Evolutionary conservation across 345 rosid genomes (phyloP).

Genomic region (Pugionium dolabratum): DNA sequence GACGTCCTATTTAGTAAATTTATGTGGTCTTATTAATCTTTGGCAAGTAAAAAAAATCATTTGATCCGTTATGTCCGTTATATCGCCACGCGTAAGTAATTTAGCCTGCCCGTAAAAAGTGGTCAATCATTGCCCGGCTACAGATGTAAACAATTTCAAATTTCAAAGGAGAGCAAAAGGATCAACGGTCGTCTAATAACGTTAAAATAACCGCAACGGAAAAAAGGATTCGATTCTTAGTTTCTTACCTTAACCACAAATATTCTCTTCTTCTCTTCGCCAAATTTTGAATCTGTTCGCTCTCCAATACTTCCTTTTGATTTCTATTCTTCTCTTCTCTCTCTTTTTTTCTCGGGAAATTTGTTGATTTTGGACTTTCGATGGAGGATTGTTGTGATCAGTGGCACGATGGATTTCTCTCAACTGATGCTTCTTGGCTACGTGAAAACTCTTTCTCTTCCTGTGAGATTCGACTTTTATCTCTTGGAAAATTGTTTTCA

Average conservation of each 20-base stretch:
- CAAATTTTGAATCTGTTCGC: slow-evolving; percentile 22
- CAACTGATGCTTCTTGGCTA: slow-evolving; percentile 48
- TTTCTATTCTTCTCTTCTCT: not conserved
- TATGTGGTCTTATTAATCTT: no score
- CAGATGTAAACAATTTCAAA: slow-evolving; percentile 41
- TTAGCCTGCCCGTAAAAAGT: slow-evolving; percentile 23
- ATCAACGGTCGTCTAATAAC: slow-evolving; percentile 42
- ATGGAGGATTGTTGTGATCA: slow-evolving; percentile 44
- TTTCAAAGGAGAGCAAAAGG: slow-evolving; percentile 27
- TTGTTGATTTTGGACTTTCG: not conserved
- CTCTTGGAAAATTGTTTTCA: not conserved
- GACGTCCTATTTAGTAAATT: no score
- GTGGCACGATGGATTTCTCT: slow-evolving; percentile 55
- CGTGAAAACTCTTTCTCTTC: slow-evolving; percentile 33
- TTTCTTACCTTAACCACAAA: slow-evolving; percentile 23
- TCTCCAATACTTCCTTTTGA: not conserved
- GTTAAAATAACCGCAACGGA: slow-evolving; percentile 32
- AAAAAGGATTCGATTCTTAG: slow-evolving; percentile 8
- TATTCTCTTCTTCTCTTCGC: slow-evolving; percentile 24
- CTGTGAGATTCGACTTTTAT: slow-evolving; percentile 35
- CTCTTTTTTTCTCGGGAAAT: not conserved
- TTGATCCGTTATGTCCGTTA: not conserved
- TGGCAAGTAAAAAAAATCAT: no score
- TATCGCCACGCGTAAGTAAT: slow-evolving; percentile 11
- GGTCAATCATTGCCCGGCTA: slow-evolving; percentile 32